These are phyloP conservation scores for Puccinia horiana DNA, from an alignment of 1,284 basidiomycete species.

Conservation along the genomic window DNA sequence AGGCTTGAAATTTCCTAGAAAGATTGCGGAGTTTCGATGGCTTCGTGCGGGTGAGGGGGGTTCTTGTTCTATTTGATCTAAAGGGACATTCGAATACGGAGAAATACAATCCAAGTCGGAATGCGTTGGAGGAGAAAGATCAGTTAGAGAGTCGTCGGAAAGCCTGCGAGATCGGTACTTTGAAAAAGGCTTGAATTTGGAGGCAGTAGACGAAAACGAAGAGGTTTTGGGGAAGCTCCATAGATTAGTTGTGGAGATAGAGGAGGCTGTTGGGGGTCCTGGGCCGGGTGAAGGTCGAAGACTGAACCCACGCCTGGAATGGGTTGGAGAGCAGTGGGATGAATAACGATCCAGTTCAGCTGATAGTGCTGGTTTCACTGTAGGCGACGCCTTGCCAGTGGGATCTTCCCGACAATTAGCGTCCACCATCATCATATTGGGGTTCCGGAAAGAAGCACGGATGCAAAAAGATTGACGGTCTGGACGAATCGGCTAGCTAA, in stretches of 20 bases:
- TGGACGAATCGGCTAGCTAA: conserved; percentile 8
- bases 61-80: neutral
- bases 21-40: neutral
- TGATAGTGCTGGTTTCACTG: neutral
- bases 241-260: neutral
- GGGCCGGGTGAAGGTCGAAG: conserved; percentile 15
- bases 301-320: neutral
- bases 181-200: conserved; percentile 26
- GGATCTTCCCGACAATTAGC: neutral
- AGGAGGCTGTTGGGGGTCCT: neutral
- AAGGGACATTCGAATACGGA: neutral
- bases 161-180: conserved; percentile 30
- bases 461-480: neutral
- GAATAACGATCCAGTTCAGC: conserved; percentile 5
- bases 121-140: conserved; percentile 43
- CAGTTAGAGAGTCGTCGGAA: conserved; percentile 38
- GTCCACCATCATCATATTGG: neutral
- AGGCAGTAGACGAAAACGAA: conserved; percentile 28
- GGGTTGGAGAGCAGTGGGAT: neutral
- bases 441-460: neutral
- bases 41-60: neutral
- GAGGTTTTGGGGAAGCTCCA: neutral
- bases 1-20: conserved; percentile 16
- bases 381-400: conserved; percentile 20
- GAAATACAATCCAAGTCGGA: conserved; percentile 27